phyloP scores from a whole-genome alignment of 1,284 basidiomycete species.

The Naganishia sp. region DNA sequence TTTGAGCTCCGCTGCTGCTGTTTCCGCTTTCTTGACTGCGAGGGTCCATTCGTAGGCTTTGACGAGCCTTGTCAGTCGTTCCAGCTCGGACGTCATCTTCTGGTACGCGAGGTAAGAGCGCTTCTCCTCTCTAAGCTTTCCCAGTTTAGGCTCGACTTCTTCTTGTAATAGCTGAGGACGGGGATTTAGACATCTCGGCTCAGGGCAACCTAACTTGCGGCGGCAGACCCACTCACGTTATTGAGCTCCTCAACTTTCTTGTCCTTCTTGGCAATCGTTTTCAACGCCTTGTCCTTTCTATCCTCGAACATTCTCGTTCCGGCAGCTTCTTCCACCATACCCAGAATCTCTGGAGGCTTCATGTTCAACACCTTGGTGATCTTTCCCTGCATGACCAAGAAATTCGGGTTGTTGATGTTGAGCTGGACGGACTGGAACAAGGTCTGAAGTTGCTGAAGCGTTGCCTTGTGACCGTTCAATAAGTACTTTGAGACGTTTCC shows the following conservation, averaged over 20 bases:
- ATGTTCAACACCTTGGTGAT: conserved; percentile 98
- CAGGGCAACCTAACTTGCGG: not conserved
- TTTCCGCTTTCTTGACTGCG: conserved; percentile 63
- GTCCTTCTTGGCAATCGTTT: conserved; percentile 97
- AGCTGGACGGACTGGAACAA: conserved; percentile 97
- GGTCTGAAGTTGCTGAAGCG: conserved; percentile 83
- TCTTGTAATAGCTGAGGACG: conserved; percentile 65
- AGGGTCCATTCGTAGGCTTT: conserved; percentile 86
- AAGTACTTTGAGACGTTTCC: conserved; percentile 97
- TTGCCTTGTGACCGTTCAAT: conserved; percentile 92
- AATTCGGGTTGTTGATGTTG: conserved; percentile 99
- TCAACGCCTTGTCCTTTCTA: conserved; percentile 93
- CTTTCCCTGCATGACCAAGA: conserved; percentile 96
- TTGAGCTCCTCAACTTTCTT: conserved; percentile 92
- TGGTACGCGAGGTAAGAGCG: conserved; percentile 87
- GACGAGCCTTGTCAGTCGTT: conserved; percentile 79
- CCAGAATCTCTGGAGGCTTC: conserved; percentile 95
- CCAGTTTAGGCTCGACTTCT: conserved; percentile 93
- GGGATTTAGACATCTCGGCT: not conserved
- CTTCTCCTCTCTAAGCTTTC: conserved; percentile 88
- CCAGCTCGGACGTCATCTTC: conserved; percentile 84
- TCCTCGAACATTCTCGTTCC: conserved; percentile 99
- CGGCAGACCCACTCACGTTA: conserved; percentile 51
- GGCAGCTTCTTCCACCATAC: conserved; percentile 98
- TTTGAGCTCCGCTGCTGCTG: conserved; percentile 50